Evolutionary conservation across 2,329 filamentous ascomycete genomes (phyloP), one percentile per base, ranked within the genome.

Genomic region (Thermochaetoides dissita): DNA sequence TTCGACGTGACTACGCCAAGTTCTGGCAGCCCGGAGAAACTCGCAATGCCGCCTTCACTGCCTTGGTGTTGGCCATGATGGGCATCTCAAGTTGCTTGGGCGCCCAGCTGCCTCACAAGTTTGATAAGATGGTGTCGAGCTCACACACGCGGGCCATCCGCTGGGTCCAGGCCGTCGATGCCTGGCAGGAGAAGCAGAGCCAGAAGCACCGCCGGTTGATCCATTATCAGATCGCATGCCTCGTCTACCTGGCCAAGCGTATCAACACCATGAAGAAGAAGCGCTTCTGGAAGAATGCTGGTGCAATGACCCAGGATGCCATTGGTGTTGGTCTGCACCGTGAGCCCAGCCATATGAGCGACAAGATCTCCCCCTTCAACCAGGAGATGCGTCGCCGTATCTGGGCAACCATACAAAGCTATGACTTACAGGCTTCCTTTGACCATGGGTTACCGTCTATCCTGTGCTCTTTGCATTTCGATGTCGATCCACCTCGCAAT

Each of bases 181-280:
- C 60, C 30, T 78, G 74, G 73, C 62, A 67, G 31, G 55, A 60
- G 28, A 61, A 60, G 32, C 74, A 78, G 58, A 77, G 74, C 55
- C 69, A 76, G 55, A 78, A 78, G 57, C 72, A 77, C 48, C 68
- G 74, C 37, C 66, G 67, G 36, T 64, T 78, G 24, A 69, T 78
- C 10, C 72, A 78, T 55, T 77, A 75, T 53, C 74, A 78, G 55
- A 68, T 78, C 10, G 64, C 67, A 9, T 77, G 74, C 49, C 59
- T 79, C 30, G 53, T 74, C n/a, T 77, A 76, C 48, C 65, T 78
- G 2, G 72, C 70, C 36, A 78, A 77, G 62, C 64, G 71, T 30
- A 69, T 77, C 48, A 79, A 79, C 57, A 72, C 69, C 2, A 68
- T 78, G 49, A 76, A 77, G 62, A 78, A 78, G 66, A 78, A 78